Conservation (phyloP, 2,329 filamentous ascomycete species). For the Dactylellina parvicollis region DNA sequence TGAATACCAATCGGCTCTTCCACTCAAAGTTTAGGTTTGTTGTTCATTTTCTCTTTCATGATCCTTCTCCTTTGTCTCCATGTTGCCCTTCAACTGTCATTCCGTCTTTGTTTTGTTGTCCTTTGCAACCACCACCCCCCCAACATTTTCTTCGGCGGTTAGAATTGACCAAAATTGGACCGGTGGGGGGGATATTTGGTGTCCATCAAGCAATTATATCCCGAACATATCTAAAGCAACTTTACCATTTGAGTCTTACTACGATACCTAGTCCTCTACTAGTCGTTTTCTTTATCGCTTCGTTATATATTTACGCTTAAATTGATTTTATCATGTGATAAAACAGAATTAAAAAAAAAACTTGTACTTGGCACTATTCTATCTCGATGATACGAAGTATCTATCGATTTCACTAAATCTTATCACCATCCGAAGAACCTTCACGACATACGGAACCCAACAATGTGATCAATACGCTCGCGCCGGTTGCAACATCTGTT, state of each 20-base stretch:
- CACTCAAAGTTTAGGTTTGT: constrained; percentile 44
- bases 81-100: constrained; percentile 31
- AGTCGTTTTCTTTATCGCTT: too few species aligned
- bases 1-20: constrained; percentile 54
- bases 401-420: too few species aligned
- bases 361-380: constrained; percentile 71
- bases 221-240: constrained; percentile 1
- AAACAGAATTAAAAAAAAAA: constrained; percentile 56
- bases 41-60: constrained; percentile 34
- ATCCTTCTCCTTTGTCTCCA: constrained; percentile 47
- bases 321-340: not conserved
- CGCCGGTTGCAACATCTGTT: too few species aligned
- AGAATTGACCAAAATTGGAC: constrained; percentile 60
- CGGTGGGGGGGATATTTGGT: constrained; percentile 58
- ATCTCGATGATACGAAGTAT: too few species aligned
- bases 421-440: too few species aligned
- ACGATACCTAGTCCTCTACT: constrained; percentile 8
- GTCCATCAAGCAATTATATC: constrained; percentile 28
- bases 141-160: constrained; percentile 57
- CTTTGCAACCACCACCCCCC: constrained; percentile 49
- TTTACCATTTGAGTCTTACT: not conserved
- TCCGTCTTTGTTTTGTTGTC: constrained; percentile 49
- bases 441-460: too few species aligned
- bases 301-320: too few species aligned
- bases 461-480: too few species aligned